Conservation (phyloP, 106 monocot species). For the Dendrobium officinale region DNA sequence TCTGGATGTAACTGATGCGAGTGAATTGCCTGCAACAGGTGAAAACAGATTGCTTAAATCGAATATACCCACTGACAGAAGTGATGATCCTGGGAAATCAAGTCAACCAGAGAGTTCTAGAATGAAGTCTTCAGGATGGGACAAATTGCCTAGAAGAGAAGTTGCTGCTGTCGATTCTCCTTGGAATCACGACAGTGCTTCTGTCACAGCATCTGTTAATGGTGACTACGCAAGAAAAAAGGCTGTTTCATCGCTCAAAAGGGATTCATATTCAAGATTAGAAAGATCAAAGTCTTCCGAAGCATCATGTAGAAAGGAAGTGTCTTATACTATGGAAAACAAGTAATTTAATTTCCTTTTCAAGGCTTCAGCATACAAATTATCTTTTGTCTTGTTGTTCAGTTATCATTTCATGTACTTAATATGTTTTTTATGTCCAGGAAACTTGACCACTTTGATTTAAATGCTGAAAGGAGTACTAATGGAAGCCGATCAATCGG, state of each 20-base stretch:
- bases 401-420: neutral
- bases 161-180: conserved; percentile 7
- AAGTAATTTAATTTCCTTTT: conserved; percentile 48
- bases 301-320: conserved; percentile 27
- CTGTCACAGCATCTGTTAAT: neutral
- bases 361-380: neutral
- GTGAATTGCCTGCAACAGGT: neutral
- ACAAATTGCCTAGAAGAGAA: conserved; percentile 38
- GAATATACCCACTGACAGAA: neutral
- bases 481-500: conserved; percentile 18
- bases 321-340: conserved; percentile 29
- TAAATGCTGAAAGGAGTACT: conserved; percentile 27
- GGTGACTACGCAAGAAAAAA: conserved; percentile 16
- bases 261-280: conserved; percentile 31
- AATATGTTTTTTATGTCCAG: conserved; percentile 17
- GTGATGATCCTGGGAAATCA: conserved; percentile 20
- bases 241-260: conserved; percentile 13
- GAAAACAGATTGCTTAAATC: neutral
- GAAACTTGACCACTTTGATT: conserved; percentile 17
- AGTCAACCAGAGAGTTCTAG: conserved; percentile 16
- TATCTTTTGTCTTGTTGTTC: neutral
- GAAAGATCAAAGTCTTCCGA: conserved; percentile 40
- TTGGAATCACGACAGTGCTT: conserved; percentile 3
- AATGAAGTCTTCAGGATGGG: conserved; percentile 70
- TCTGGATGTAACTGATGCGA: conserved; percentile 1